Percentiles rank a stretch among this genome's conserved stretches.
Evolutionary conservation across 2,329 filamentous ascomycete genomes (phyloP).

Genomic region (Claviceps spartinae): DNA sequence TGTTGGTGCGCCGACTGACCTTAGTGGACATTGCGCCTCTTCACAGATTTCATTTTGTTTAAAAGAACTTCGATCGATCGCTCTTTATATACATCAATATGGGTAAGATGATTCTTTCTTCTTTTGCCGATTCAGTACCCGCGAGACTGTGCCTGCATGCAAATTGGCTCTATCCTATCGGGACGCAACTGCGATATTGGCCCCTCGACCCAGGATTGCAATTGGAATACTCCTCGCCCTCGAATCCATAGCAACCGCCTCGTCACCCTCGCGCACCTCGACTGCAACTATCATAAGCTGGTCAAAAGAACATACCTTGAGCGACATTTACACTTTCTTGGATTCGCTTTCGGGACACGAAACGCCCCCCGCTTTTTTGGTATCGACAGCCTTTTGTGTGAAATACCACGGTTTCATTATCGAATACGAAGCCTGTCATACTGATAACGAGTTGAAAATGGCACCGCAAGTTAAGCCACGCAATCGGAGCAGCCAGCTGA

Average conservation of each 20-base stretch:
- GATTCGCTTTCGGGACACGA: conserved; percentile 13
- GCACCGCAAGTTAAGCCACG: conserved; percentile 30
- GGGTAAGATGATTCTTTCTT: conserved; percentile 26
- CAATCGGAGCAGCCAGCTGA: conserved; percentile 35
- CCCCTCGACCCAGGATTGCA: conserved; percentile 3
- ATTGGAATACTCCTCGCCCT: background rate
- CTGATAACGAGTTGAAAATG: conserved; percentile 25
- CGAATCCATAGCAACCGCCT: background rate
- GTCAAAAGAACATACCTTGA: conserved; percentile 23
- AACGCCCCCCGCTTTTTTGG: conserved; percentile 13
- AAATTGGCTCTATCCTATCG: conserved; percentile 9
- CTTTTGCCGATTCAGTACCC: background rate
- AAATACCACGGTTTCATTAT: conserved; percentile 8
- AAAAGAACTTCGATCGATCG: conserved; percentile 16
- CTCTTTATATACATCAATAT: conserved; percentile 28
- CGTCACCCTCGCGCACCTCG: conserved; percentile 1
- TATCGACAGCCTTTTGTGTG: conserved; percentile 14
- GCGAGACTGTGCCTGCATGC: conserved; percentile 2
- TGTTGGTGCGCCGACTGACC: conserved; percentile 11
- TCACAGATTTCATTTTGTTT: conserved; percentile 10
- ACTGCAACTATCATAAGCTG: conserved; percentile 8
- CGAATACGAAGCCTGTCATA: background rate
- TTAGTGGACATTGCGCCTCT: background rate
- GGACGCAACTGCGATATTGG: conserved; percentile 11
- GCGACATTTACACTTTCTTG: conserved; percentile 34